Base-by-base conservation (phyloP, 2,329 filamentous ascomycete genomes). In the Alternaria postmessia region DNA sequence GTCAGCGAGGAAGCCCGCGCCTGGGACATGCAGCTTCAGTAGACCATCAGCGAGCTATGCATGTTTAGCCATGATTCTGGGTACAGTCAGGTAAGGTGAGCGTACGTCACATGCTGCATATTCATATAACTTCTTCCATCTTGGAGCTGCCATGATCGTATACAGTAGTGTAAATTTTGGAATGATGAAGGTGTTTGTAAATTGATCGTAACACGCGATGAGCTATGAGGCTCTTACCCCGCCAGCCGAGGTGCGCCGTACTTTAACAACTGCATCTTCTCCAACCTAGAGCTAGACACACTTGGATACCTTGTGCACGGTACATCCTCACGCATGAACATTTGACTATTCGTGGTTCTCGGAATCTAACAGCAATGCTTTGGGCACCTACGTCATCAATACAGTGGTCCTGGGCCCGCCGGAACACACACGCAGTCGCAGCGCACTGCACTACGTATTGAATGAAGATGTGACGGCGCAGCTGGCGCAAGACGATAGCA, bases 1-100 rank as follows among this genome's bases (percentile, higher is more conserved):
- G 73, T 92, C 89, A 38, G 87, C 81, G 38, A 93, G 79, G 72
- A 88, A 89, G 54, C 91, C 91, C 26, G 88, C 89, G 47, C 86
- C 84, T 11, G 88, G 83, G 8, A 89, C 85, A 60, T 89, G 85
- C 48, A 93, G 83, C 71, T 89, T 91, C 56, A 92, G 83, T 2
- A 93, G 84, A 6, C 89, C 90, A 75, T 93, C 91, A 11, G 90
- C 91, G 18, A 74, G 66, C 69, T 73, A 47, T n/a, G 34, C 1
- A 8, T 18, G 34, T 12, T 74, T 55, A 74, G 70, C 54, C 20
- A 28, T 8, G 4, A 6, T 5, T 34, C 4, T 22, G 0, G 20
- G 11, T 7, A 34, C 11, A 36, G 3, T 16, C 12, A 18, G 30
- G 26, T 6, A 14, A 8, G 38, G 24, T 36, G 24, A 32, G 61